Base-by-base conservation (phyloP, 176 grass and related monocot species). In the Chrysopogon serrulatus region DNA sequence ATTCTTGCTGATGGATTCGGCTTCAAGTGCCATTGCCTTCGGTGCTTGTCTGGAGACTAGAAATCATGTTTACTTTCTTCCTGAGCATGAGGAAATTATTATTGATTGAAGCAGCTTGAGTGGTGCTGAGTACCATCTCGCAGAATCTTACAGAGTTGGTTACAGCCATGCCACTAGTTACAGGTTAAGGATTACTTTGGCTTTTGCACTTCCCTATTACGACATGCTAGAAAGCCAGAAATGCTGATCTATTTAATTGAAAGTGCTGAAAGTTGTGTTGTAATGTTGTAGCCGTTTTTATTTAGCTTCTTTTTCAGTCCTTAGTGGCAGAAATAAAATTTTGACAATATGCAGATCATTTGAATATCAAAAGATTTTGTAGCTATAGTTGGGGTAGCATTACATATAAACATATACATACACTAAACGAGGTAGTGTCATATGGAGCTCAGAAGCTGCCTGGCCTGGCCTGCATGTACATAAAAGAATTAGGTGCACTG, bases 1-100 rank as follows among this genome's bases (percentile, higher is more conserved):
- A 93, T 95, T 90, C 91, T 98, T 79, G 65, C 71, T 70, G 87
- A 94, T 60, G 96, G 96, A 36, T 98, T 94, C 37, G 96, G 91
- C 40, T 98, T 98, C 57, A 65, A 72, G 61, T 95, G 96, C 63
- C 42, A 33, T 33, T 98, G 96, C 49, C 83, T 41, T 71, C 80
- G 91, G 65, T 95, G 96, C 77, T 85, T 90, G 78, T 85, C 68
- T 63, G 87, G 89, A 28, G 93, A 95, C 40, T 98, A 90, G 81
- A 71, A 66, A 24, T 65, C 65, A 68, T 45, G 18, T 63, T 37
- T 82, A 35, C 28, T 45, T 65, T 32, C 41, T 65, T 28, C 24
- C 19, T 26, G 10, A 71, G 9, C 2, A 54, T 48, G 45, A 11
- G 6, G 23, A 4, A 6, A 1, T 28, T 26, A 32, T 35, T 28